Percentiles rank a stretch among this genome's conserved stretches.
Evolutionary conservation across 768 basidiomycete species (phyloP).

Genomic region (Kwoniella newhampshirensis): DNA sequence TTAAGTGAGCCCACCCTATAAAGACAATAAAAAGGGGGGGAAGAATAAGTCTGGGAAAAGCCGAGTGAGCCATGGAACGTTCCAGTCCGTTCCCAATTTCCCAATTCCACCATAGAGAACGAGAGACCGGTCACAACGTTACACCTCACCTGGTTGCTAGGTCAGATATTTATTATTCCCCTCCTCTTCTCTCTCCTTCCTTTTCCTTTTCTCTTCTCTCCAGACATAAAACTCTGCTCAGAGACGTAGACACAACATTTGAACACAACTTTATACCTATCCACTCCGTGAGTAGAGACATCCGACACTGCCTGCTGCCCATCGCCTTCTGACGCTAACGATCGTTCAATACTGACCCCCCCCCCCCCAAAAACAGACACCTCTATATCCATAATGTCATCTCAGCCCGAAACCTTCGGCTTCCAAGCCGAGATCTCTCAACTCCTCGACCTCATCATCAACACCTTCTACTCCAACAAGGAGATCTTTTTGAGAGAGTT

Average conservation of each 20-base stretch:
- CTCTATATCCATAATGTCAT: conserved; percentile 34
- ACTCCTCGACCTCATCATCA: conserved; percentile 97
- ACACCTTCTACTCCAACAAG: conserved; percentile 99
- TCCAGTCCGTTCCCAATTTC: too few species aligned
- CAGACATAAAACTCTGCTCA: not conserved
- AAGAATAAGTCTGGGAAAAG: too few species aligned
- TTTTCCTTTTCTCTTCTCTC: conserved; percentile 6
- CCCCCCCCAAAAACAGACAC: too few species aligned
- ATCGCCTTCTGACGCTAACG: not conserved
- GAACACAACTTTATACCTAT: not conserved
- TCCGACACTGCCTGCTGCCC: not conserved
- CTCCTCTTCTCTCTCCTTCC: not conserved
- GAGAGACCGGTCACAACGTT: too few species aligned
- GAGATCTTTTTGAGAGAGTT: conserved; percentile 99
- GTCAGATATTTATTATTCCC: conserved; percentile 12
- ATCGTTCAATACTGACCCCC: too few species aligned
- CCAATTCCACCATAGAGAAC: too few species aligned
- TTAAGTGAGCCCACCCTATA: too few species aligned
- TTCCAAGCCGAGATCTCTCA: conserved; percentile 98
- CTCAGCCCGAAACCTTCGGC: conserved; percentile 50
- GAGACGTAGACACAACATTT: not conserved
- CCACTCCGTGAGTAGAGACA: too few species aligned
- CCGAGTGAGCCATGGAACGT: too few species aligned
- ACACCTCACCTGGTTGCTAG: too few species aligned
- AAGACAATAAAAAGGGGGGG: too few species aligned